Evolutionary conservation across 768 basidiomycete species (phyloP), one percentile per base, ranked within the genome.

Genomic region (Kwoniella dendrophila): DNA sequence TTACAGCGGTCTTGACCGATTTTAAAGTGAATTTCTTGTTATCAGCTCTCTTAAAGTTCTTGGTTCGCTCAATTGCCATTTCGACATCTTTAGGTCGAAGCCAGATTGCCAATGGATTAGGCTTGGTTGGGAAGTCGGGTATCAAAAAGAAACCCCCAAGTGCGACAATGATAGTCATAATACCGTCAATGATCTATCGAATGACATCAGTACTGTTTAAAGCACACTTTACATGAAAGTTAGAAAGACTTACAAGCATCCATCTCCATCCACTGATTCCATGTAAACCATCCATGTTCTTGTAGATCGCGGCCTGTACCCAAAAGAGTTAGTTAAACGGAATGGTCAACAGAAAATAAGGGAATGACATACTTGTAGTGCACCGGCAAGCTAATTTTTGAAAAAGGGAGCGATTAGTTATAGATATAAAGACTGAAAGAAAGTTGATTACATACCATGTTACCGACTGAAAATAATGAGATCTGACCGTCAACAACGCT

Each of bases 271-370:
- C 80, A 0, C 80, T 72, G 6, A 83, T 47, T 0, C 82, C 82
- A 58, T 76, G 56, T 0, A 69, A 70, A 14, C 78, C 80, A 51
- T 82, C 79, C 60, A 83, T 57, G 7, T 76, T 79, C 22, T 71
- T 79, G 55, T 82, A 81, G 0, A 82, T 81, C 4, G 73, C 75
- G 2, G 82, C 78, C 61, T 82, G n/a, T n/a, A n/a, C n/a, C n/a
- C n/a, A n/a, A n/a, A n/a, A n/a, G n/a, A n/a, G n/a, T n/a, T n/a
- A n/a, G n/a, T n/a, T n/a, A n/a, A n/a, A n/a, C n/a, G n/a, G n/a
- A n/a, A n/a, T n/a, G n/a, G n/a, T n/a, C n/a, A n/a, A n/a, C n/a
- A n/a, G n/a, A n/a, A n/a, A n/a, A n/a, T n/a, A n/a, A n/a, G n/a
- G n/a, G n/a, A n/a, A n/a, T n/a, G n/a, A n/a, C n/a, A n/a, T n/a